Conservation (phyloP, 768 basidiomycete genomes). For the Lactarius evosmus region DNA sequence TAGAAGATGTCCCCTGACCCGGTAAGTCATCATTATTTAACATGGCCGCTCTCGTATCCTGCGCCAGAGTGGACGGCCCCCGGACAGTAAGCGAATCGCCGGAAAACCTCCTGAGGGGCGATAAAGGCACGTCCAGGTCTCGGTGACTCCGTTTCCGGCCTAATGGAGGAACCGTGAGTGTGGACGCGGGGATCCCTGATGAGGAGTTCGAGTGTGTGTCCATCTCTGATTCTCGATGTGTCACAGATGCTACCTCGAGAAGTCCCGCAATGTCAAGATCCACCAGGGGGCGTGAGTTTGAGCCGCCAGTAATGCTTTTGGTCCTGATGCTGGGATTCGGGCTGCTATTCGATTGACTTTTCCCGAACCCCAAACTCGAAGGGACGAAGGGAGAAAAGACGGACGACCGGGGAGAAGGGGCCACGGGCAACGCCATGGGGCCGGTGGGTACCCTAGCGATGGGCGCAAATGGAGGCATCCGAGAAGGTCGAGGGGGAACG, state of each 20-base stretch:
- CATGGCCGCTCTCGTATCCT: background rate
- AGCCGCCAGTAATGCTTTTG: background rate
- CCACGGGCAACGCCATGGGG: background rate
- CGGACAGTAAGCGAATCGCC: background rate
- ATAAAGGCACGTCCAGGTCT: conserved; percentile 20
- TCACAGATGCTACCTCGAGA: conserved; percentile 21
- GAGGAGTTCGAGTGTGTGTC: conserved; percentile 1
- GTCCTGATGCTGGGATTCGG: conserved; percentile 7
- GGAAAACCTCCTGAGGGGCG: conserved; percentile 15
- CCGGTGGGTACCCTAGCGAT: conserved; percentile 2
- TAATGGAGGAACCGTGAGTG: background rate
- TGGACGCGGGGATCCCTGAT: background rate
- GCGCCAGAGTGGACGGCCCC: background rate
- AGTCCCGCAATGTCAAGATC: conserved; percentile 27
- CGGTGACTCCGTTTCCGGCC: background rate
- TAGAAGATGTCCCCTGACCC: background rate
- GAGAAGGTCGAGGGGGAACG: background rate
- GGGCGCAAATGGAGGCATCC: background rate
- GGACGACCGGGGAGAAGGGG: conserved; percentile 4
- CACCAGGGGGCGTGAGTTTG: conserved; percentile 1
- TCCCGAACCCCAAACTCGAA: background rate
- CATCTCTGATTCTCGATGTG: conserved; percentile 2
- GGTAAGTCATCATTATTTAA: background rate
- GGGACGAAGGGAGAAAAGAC: conserved; percentile 12
- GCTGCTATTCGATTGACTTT: background rate